These are phyloP conservation scores for Myxozyma kluyveri DNA, from an alignment of 805 yeast genomes.

Conservation along the genomic window DNA sequence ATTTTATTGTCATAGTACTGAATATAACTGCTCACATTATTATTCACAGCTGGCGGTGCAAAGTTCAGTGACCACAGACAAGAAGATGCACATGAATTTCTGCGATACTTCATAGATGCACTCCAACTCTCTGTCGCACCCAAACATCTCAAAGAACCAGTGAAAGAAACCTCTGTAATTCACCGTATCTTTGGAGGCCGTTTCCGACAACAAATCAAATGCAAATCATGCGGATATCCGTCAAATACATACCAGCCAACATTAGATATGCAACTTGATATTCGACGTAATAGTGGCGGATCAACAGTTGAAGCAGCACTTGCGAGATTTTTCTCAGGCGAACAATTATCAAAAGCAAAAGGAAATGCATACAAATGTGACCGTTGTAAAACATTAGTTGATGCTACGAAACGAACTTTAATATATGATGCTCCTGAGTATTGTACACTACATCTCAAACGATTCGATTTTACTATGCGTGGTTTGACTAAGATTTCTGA, in stretches of 20 bases:
- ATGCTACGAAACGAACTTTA: conserved; percentile 71
- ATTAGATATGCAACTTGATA: conserved; percentile 83
- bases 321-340: conserved; percentile 78
- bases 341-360: conserved; percentile 58
- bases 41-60: conserved; percentile 12
- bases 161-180: conserved; percentile 57
- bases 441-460: conserved; percentile 77
- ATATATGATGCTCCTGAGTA: conserved; percentile 86
- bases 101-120: conserved; percentile 37
- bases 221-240: conserved; percentile 75
- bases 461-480: conserved; percentile 82
- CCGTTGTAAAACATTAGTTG: conserved; percentile 70
- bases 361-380: conserved; percentile 85
- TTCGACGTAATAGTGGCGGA: conserved; percentile 44
- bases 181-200: conserved; percentile 95
- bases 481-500: conserved; percentile 77
- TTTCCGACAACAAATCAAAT: conserved; percentile 77
- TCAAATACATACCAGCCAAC: conserved; percentile 90
- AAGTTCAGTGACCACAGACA: conserved; percentile 44
- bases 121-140: conserved; percentile 30
- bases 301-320: conserved; percentile 68
- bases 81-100: conserved; percentile 96
- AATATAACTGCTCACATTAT: no score
- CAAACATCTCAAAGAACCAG: conserved; percentile 22
- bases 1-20: conserved; percentile 41